A percentile compares a stretch with the other conserved stretches of the same genome.
Evolutionary conservation across 2,329 filamentous ascomycete species (phyloP).

Genomic region (Didymella sp.): DNA sequence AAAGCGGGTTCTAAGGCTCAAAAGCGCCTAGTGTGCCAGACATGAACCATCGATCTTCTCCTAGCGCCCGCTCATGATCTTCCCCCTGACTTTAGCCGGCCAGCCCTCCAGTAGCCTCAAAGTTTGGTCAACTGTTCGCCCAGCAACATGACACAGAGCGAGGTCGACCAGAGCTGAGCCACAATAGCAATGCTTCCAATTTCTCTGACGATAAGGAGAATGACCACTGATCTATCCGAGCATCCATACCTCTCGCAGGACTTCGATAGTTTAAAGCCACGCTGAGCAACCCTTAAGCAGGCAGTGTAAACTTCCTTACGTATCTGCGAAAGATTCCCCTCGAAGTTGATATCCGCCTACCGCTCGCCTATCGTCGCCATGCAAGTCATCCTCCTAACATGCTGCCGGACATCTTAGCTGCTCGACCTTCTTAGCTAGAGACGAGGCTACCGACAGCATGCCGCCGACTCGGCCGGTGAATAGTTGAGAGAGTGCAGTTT

Average conservation of each 20-base stretch:
- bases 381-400: slow-evolving; percentile 1
- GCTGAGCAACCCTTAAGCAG: not conserved
- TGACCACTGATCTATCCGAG: not conserved
- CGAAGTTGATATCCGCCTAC: not conserved
- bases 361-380: not conserved
- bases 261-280: not conserved
- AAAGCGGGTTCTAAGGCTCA: not conserved
- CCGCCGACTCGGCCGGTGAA: slow-evolving; percentile 4
- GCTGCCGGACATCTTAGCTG: not conserved
- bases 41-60: slow-evolving; percentile 6
- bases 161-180: not conserved
- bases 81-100: slow-evolving; percentile 9
- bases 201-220: not conserved
- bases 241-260: not conserved
- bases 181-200: not conserved
- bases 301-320: not conserved
- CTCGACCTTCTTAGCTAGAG: not conserved
- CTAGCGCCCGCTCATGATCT: slow-evolving; percentile 9
- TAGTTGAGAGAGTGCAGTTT: slow-evolving; percentile 7
- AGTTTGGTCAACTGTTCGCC: slow-evolving; percentile 14
- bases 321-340: not conserved
- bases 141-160: slow-evolving; percentile 4
- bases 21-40: not conserved
- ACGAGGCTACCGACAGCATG: slow-evolving; percentile 5
- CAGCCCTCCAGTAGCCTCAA: slow-evolving; percentile 8